phyloP scores from a whole-genome alignment of 345 rosid species.

The Eucalyptus regnans region DNA sequence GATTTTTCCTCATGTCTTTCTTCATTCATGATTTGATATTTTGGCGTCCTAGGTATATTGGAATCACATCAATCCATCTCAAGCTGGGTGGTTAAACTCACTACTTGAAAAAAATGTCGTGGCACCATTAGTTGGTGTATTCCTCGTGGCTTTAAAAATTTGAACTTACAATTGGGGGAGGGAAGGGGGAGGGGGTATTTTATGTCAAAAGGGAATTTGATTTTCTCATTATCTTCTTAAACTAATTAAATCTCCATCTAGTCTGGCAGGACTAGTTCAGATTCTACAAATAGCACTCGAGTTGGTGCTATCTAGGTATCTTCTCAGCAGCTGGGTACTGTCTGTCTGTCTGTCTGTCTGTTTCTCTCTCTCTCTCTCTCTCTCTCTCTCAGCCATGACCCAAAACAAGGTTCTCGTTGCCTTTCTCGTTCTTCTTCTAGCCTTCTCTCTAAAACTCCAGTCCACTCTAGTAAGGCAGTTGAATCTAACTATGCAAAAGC shows the following conservation, averaged over 20 bases:
- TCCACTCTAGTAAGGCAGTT: background rate
- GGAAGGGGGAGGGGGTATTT: background rate
- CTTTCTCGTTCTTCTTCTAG: background rate
- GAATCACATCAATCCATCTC: background rate
- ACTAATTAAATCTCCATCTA: background rate
- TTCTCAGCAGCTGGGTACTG: background rate
- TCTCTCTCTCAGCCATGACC: background rate
- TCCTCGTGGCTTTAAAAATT: background rate
- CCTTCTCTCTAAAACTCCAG: background rate
- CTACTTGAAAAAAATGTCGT: background rate
- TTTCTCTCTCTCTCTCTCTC: too few relatives aligned
- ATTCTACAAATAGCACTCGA: background rate
- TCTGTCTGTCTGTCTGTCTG: background rate
- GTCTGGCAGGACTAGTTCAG: background rate
- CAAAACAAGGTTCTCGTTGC: background rate
- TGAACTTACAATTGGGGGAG: background rate
- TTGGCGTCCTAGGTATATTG: background rate
- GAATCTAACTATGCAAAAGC: background rate
- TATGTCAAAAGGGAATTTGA: background rate
- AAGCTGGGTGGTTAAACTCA: background rate
- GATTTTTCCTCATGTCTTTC: background rate
- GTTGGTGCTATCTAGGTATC: background rate
- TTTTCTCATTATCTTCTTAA: background rate
- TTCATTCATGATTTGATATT: background rate
- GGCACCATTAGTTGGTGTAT: background rate